Base-by-base conservation (phyloP, 2,329 filamentous ascomycete genomes). In the Xylaria sp. region DNA sequence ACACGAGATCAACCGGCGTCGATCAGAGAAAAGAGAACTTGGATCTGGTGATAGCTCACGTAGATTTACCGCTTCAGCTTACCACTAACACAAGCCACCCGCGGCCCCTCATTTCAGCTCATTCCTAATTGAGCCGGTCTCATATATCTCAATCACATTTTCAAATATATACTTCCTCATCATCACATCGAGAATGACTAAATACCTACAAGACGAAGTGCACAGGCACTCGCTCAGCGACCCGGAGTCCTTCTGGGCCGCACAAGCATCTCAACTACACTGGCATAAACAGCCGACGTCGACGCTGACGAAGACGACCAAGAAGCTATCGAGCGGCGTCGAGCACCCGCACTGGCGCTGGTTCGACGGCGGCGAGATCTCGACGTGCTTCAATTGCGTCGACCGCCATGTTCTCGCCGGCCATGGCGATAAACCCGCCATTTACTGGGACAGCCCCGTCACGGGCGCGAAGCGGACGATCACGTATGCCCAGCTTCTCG, bases 281-380 rank as follows among this genome's bases (percentile, higher is more conserved):
- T 98, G 94, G 94, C 91, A 97, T 81, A 91, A 89, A 76, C 86
- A 88, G 64, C 94, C 94, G 8, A 86, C 86, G 13, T 83, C 85
- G 0, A 87, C 88, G 0, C 85, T 97, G 25, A 82, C 82, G 2
- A 84, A 82, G 48, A 86, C 84, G 23, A 88, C 85, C 57, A 94
- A 92, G 80, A 88, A 84, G 8, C 83, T 96, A 3, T 81, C 84
- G 63, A 87, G 82, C 72, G 90, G 90, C 65, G 81, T 84, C n/a
- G 83, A 84, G 18, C 90, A 97, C 78, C 86, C 89, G 51, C 90
- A 92, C 77, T 98, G 94, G 94, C 88, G 89, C 71, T 98, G 95
- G 95, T 98, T 97, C 74, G 89, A 92, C 0, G 93, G 90, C 71
- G 95, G 94, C 71, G 90, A 96, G 82, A 92, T 98, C 74, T 96